A percentile compares a stretch with the other conserved stretches of the same genome.
Conservation (phyloP, 2,329 filamentous ascomycete species). For the Neonectria neomacrospora region DNA sequence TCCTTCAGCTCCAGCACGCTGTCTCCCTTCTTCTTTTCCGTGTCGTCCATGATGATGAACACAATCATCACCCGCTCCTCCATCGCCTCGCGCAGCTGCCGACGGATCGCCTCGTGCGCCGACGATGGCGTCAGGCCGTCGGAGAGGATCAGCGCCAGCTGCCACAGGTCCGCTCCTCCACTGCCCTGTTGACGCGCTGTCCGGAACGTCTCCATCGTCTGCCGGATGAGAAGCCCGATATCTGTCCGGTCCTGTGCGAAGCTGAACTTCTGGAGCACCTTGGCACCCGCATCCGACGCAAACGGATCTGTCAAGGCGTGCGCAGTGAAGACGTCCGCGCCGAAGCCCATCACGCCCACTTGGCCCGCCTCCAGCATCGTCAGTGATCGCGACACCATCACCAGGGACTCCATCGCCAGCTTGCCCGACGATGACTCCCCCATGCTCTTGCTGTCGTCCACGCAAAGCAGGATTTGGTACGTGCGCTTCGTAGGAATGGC, state of each 20-base stretch:
- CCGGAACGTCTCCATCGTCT: slow-evolving; percentile 84
- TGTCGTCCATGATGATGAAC: slow-evolving; percentile 92
- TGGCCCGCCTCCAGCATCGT: slow-evolving; percentile 95
- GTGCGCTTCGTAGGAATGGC: slow-evolving; percentile 90
- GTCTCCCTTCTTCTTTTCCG: slow-evolving; percentile 59
- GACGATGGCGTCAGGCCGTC: slow-evolving; percentile 88
- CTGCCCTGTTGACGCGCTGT: slow-evolving; percentile 73
- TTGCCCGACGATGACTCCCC: slow-evolving; percentile 79
- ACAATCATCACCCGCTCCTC: slow-evolving; percentile 98
- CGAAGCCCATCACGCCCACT: slow-evolving; percentile 91
- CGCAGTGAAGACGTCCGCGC: slow-evolving; percentile 82
- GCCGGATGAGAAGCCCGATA: slow-evolving; percentile 79
- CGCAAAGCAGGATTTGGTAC: slow-evolving; percentile 97
- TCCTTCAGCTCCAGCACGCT: slow-evolving; percentile 90
- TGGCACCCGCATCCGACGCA: slow-evolving; percentile 78
- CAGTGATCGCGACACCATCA: slow-evolving; percentile 87
- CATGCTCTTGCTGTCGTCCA: slow-evolving; percentile 97
- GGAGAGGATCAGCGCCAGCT: slow-evolving; percentile 90
- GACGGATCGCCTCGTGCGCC: slow-evolving; percentile 83
- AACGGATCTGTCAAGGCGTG: slow-evolving; percentile 89
- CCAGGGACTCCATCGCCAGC: slow-evolving; percentile 92
- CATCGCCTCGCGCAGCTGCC: slow-evolving; percentile 85
- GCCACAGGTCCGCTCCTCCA: slow-evolving; percentile 82
- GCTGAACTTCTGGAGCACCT: slow-evolving; percentile 83
- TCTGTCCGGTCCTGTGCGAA: slow-evolving; percentile 91